Base-by-base conservation (phyloP, 257 asterid species). In the Cruciata laevipes region DNA sequence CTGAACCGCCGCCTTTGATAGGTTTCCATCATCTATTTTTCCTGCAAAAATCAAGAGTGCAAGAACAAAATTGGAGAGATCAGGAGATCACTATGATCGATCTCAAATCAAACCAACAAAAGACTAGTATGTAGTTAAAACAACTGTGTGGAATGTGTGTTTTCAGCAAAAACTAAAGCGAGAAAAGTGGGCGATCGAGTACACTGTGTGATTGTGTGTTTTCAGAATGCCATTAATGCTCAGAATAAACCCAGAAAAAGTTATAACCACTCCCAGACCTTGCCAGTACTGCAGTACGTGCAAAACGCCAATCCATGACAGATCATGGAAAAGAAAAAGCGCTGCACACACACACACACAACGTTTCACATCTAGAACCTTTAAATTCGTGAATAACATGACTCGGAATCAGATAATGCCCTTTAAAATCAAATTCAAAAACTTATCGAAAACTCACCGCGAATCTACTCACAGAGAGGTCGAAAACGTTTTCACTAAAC, bases 1-100 rank as follows among this genome's bases (percentile, higher is more conserved):
- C 72, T 80, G 71, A 79, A 76, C 72, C 90, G 80, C 81, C 83
- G 84, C 71, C 95, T 75, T 81, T 82, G 83, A 68, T 87, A 90
- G 58, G 95, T 87, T 77, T 87, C 95, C 82, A 83, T 83, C 68
- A 58, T 70, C 74, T 61, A 23, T 37, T 44, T 9, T 23, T 73
- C 88, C 88, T 84, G 89, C 18, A 44, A 67, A 27, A 27, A 27
- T 27, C 30, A 27, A 27, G 30, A 27, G 30, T 1, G 30, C 30
- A 27, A 27, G 47, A 52, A 17, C n/a, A 37, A 49, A 40, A 12
- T 58, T 0, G 7, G 10, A 2, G 16, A 47, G 23, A n/a, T n/a
- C n/a, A n/a, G n/a, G n/a, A 21, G 17, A 32, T 20, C 9, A 20
- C 13, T 24, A 14, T 27, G 47, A n/a, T 40, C 9, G 40, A 31